A percentile compares a stretch with the other conserved stretches of the same genome.
These are phyloP conservation scores for Suaeda aralocaspica DNA, from an alignment of 148 eudicot genomes.

Conservation along the genomic window DNA sequence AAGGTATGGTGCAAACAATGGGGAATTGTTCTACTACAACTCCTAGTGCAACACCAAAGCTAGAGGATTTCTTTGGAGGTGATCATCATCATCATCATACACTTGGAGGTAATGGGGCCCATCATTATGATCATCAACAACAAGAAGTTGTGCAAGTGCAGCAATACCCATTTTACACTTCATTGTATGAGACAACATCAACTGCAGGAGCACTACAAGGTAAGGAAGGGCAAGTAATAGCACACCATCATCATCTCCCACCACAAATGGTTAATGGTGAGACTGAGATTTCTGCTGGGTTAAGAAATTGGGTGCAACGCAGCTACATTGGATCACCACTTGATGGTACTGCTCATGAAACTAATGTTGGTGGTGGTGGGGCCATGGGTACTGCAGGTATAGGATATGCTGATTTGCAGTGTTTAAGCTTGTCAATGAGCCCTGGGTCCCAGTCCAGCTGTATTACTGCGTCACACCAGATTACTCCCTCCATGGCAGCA, in stretches of 20 bases:
- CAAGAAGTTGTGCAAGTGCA: slow-evolving; percentile 27
- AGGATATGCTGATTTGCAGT: slow-evolving; percentile 67
- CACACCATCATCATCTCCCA: slow-evolving; percentile 13
- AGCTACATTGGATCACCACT: slow-evolving; percentile 27
- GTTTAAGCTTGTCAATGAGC: slow-evolving; percentile 79
- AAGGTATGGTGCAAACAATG: slow-evolving; percentile 50
- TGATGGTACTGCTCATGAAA: slow-evolving; percentile 24
- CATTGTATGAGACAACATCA: slow-evolving; percentile 12
- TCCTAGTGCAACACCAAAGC: slow-evolving; percentile 47
- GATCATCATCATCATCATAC: slow-evolving; percentile 39
- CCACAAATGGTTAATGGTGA: slow-evolving; percentile 24
- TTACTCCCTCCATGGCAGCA: slow-evolving; percentile 28
- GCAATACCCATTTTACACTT: slow-evolving; percentile 40
- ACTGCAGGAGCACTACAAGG: slow-evolving; percentile 21
- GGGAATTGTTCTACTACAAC: slow-evolving; percentile 22
- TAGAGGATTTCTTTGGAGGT: slow-evolving; percentile 80
- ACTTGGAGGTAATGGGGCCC: slow-evolving; percentile 36
- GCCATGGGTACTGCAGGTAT: slow-evolving; percentile 28
- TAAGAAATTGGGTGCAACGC: slow-evolving; percentile 56
- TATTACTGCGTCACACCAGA: slow-evolving; percentile 65
- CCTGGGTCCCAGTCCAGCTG: slow-evolving; percentile 93
- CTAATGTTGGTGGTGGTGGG: slow-evolving; percentile 24
- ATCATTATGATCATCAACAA: slow-evolving; percentile 36
- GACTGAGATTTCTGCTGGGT: slow-evolving; percentile 30
- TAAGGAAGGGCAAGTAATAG: slow-evolving; percentile 23